Evolutionary conservation across 805 yeast species (phyloP).

Genomic region (Lachancea kluyveri): DNA sequence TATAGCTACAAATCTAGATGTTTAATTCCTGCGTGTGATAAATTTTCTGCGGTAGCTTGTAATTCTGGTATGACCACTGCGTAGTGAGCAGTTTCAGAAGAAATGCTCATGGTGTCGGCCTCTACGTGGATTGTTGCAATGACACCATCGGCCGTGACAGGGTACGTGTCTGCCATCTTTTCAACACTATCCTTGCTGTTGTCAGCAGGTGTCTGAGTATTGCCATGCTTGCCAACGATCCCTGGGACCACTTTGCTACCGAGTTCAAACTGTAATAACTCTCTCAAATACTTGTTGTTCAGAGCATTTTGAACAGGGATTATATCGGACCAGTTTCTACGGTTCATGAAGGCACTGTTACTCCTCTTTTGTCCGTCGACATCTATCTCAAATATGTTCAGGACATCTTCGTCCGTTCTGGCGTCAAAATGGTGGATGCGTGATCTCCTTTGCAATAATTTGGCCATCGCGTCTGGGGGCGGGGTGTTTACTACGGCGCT

Average conservation of each 20-base stretch:
- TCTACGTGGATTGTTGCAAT: conserved; percentile 74
- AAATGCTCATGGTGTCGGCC: conserved; percentile 41
- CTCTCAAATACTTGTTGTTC: conserved; percentile 13
- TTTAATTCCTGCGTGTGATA: conserved; percentile 26
- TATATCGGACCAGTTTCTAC: conserved; percentile 68
- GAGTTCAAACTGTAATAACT: conserved; percentile 8
- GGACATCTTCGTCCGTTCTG: conserved; percentile 70
- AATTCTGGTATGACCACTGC: conserved; percentile 66
- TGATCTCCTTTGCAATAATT: conserved; percentile 60
- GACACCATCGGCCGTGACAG: conserved; percentile 49
- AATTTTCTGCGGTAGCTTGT: conserved; percentile 21
- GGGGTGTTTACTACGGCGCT: conserved; percentile 92
- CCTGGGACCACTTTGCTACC: conserved; percentile 24
- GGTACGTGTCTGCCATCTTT: conserved; percentile 39
- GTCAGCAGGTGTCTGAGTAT: conserved; percentile 40
- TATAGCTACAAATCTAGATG: conserved; percentile 13
- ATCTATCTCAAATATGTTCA: conserved; percentile 61
- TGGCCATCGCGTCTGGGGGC: conserved; percentile 85
- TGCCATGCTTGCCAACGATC: conserved; percentile 24
- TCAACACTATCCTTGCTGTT: conserved; percentile 10
- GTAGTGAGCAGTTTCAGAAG: conserved; percentile 56
- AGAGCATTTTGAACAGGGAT: conserved; percentile 43
- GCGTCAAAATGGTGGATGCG: conserved; percentile 60
- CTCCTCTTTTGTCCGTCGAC: conserved; percentile 48
- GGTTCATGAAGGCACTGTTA: conserved; percentile 44